Percentiles rank a stretch among this genome's conserved stretches.
These are phyloP conservation scores for Solanum hybrid DNA, from an alignment of 305 asterid genomes.

Conservation along the genomic window DNA sequence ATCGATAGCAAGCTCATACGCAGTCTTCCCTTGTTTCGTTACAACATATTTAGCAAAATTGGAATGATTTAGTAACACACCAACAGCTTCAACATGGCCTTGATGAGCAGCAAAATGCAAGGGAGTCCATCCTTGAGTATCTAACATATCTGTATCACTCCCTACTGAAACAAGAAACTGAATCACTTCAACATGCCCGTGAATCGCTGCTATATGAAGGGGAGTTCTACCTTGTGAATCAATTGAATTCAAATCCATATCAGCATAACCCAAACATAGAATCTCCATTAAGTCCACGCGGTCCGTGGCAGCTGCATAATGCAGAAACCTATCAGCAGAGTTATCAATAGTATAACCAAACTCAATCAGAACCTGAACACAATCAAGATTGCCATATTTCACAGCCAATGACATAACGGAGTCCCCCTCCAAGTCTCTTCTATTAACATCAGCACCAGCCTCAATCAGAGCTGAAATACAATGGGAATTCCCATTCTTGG, in stretches of 20 bases:
- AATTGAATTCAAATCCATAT: constrained; percentile 36
- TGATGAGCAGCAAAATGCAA: constrained; percentile 45
- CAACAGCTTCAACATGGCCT: constrained; percentile 33
- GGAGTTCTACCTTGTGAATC: constrained; percentile 40
- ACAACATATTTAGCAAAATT: constrained; percentile 31
- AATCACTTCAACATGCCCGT: constrained; percentile 38
- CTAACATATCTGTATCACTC: constrained; percentile 25
- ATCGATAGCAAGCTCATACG: constrained; percentile 44
- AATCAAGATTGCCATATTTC: constrained; percentile 30
- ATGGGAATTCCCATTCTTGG: constrained; percentile 23
- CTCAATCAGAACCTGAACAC: constrained; percentile 31
- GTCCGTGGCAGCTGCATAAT: constrained; percentile 31
- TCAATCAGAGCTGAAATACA: constrained; percentile 37
- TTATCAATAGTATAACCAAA: constrained; percentile 31
- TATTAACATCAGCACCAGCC: constrained; percentile 54
- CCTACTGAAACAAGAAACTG: constrained; percentile 47
- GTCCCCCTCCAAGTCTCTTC: constrained; percentile 12
- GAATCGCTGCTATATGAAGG: constrained; percentile 43
- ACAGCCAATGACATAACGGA: constrained; percentile 39
- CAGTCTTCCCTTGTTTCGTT: constrained; percentile 44
- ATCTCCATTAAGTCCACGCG: constrained; percentile 45
- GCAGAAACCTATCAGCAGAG: constrained; percentile 32
- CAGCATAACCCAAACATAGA: constrained; percentile 31
- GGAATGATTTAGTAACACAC: constrained; percentile 25
- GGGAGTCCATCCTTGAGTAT: constrained; percentile 38